These are phyloP conservation scores for Globisporangium viniferum DNA, from an alignment of 352 stramenopile genomes.

Conservation along the genomic window DNA sequence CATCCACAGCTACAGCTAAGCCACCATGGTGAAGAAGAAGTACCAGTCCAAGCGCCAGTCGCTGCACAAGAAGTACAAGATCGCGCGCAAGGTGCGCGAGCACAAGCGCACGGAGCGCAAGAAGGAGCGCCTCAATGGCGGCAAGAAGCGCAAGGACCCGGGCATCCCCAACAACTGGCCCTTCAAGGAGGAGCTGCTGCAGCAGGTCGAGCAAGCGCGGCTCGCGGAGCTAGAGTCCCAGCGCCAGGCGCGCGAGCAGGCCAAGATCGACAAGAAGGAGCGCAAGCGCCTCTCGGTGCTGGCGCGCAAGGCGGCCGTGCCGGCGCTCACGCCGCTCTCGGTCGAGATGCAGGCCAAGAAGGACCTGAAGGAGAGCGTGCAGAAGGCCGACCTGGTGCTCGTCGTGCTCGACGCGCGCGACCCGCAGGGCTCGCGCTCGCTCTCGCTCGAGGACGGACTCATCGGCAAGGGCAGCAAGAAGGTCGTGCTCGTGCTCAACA, in stretches of 20 bases:
- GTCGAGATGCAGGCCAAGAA: slow-evolving; percentile 79
- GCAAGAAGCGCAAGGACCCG: slow-evolving; percentile 96
- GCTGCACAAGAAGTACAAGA: slow-evolving; percentile 99
- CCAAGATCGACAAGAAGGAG: slow-evolving; percentile 71
- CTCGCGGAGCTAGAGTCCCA: slow-evolving; percentile 68
- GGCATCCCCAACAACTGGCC: slow-evolving; percentile 98
- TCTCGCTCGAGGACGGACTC: slow-evolving; percentile 93
- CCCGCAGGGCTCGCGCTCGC: slow-evolving; percentile 92
- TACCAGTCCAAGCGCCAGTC: slow-evolving; percentile 96
- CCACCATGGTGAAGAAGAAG: slow-evolving; percentile 99
- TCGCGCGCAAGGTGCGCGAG: slow-evolving; percentile 89
- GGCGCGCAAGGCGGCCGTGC: slow-evolving; percentile 28
- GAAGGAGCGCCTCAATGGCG: slow-evolving; percentile 79
- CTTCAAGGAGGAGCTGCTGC: slow-evolving; percentile 95
- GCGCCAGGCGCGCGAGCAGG: slow-evolving; percentile 54
- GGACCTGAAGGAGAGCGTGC: slow-evolving; percentile 73
- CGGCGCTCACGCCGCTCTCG: slow-evolving; percentile 49
- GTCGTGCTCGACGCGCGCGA: slow-evolving; percentile 97
- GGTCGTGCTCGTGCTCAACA: slow-evolving; percentile 98
- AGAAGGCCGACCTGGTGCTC: slow-evolving; percentile 60
- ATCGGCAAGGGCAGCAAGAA: slow-evolving; percentile 94
- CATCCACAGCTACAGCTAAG: not conserved
- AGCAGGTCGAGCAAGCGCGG: slow-evolving; percentile 78
- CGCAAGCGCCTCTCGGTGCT: slow-evolving; percentile 40
- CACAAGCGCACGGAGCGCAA: slow-evolving; percentile 95